Base-by-base conservation (phyloP, 2,329 filamentous ascomycete species). In the Simplicillium aogashimaense region DNA sequence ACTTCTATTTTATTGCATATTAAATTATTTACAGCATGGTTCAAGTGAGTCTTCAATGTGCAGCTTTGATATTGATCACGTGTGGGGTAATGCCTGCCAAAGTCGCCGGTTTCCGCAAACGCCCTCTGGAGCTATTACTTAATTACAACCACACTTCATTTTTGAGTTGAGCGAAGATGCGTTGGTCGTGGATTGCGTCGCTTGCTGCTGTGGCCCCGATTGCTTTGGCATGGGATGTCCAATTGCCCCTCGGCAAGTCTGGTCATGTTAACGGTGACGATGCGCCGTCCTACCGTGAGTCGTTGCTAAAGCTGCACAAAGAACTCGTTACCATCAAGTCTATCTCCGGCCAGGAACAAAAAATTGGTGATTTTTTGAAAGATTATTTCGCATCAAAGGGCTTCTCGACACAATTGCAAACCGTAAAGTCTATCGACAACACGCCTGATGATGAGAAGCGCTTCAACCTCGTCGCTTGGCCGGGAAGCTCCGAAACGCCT, bases 381-480 rank as follows among this genome's bases (percentile, higher is more conserved):
- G 63, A 72, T 1, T 86, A 86, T 52, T 75, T 95, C 6, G 58
- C 68, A 4, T 45, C 53, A 2, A 61, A 54, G 16, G 61, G 63
- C 41, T 77, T 72, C 55, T 53, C 56, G 13, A 63, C 64, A 34
- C 47, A 65, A 37, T 55, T 63, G 7, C 65, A 77, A 47, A 51
- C 49, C 32, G 49, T 76, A 9, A 57, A 37, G 13, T 54, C 52
- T 7, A 47, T 50, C 13, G 47, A 55, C 5, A 57, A 60, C 38
- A 52, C 56, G 1, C 59, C 49, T 4, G 43, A 42, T 13, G 51
- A 46, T 32, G 42, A 50, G 14, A 47, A 52, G 18, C 55, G 60
- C 38, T 88, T 82, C 67, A 95, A 95, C 53, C 69, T 95, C 37
- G 66, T 89, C 32, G 88, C 88, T 2, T 87, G 69, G 69, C 66